phyloP scores from a whole-genome alignment of 768 basidiomycete species.

The Amanita thiersii region DNA sequence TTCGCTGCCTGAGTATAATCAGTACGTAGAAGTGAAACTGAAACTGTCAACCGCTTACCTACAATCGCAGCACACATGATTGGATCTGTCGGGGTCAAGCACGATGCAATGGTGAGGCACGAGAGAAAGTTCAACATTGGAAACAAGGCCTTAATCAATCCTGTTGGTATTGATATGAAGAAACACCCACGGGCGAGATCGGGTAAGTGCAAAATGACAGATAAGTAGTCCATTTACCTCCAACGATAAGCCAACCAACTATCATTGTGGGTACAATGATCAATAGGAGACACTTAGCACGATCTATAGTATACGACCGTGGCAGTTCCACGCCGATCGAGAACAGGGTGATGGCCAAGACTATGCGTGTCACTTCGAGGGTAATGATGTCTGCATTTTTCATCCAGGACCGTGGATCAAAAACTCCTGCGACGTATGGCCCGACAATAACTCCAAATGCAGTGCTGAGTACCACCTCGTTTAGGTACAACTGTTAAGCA shows the following conservation, averaged over 20 bases:
- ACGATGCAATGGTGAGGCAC: slow-evolving; percentile 80
- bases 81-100: slow-evolving; percentile 91
- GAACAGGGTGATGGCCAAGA: slow-evolving; percentile 87
- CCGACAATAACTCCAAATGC: slow-evolving; percentile 57
- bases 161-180: too few species aligned
- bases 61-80: slow-evolving; percentile 84
- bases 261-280: slow-evolving; percentile 83
- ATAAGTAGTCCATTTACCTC: too few species aligned
- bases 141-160: slow-evolving; percentile 66
- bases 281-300: slow-evolving; percentile 58
- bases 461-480: slow-evolving; percentile 90
- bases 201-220: too few species aligned
- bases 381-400: slow-evolving; percentile 55
- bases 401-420: slow-evolving; percentile 75
- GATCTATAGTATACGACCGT: slow-evolving; percentile 69
- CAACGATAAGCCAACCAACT: slow-evolving; percentile 72
- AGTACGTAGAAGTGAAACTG: too few species aligned
- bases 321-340: slow-evolving; percentile 94
- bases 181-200: too few species aligned
- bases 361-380: slow-evolving; percentile 74
- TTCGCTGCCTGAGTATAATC: slow-evolving; percentile 46
- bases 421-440: slow-evolving; percentile 60
- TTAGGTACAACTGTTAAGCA: slow-evolving; percentile 86
- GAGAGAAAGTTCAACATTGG: slow-evolving; percentile 66
- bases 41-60: slow-evolving; percentile 34